phyloP scores from a whole-genome alignment of 495 filamentous ascomycete species.

The Penicillium maclennaniae region DNA sequence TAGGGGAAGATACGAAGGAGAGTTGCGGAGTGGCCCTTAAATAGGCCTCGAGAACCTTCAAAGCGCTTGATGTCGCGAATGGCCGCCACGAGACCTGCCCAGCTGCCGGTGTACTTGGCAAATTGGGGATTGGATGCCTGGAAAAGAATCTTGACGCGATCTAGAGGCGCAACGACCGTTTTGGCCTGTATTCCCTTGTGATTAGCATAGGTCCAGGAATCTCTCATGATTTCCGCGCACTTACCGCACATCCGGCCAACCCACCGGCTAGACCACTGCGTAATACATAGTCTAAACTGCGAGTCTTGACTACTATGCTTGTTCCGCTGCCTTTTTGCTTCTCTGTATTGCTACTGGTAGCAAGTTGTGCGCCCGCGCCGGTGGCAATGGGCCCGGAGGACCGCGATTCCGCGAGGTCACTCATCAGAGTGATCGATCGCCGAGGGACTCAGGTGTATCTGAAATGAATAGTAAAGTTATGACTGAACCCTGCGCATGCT shows the following conservation, averaged over 20 bases:
- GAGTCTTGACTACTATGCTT: slow-evolving; percentile 37
- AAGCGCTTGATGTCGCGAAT: slow-evolving; percentile 75
- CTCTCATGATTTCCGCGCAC: slow-evolving; percentile 20
- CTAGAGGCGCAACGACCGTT: slow-evolving; percentile 90
- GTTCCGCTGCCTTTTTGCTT: slow-evolving; percentile 16
- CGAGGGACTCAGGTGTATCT: slow-evolving; percentile 15
- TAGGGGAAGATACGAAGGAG: slow-evolving; percentile 95
- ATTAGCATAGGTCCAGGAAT: slow-evolving; percentile 2
- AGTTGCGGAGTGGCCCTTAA: slow-evolving; percentile 90
- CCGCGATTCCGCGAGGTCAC: slow-evolving; percentile 29
- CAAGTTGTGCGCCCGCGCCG: slow-evolving; percentile 10
- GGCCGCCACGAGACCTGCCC: slow-evolving; percentile 72
- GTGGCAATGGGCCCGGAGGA: slow-evolving; percentile 24
- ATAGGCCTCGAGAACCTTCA: slow-evolving; percentile 74
- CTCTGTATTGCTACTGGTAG: slow-evolving; percentile 7
- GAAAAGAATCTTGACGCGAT: slow-evolving; percentile 98
- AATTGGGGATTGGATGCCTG: slow-evolving; percentile 94
- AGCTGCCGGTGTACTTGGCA: slow-evolving; percentile 82
- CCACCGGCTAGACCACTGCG: slow-evolving; percentile 79
- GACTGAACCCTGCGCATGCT: slow-evolving; percentile 27
- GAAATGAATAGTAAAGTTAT: slow-evolving; percentile 1
- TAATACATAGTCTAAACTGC: slow-evolving; percentile 73
- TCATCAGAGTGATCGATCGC: slow-evolving; percentile 31
- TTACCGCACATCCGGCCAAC: slow-evolving; percentile 75
- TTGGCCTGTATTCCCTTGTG: slow-evolving; percentile 63